Evolutionary conservation across 192 early-diverging fungal genomes (phyloP).

Genomic region (Coemansia aciculifera): DNA sequence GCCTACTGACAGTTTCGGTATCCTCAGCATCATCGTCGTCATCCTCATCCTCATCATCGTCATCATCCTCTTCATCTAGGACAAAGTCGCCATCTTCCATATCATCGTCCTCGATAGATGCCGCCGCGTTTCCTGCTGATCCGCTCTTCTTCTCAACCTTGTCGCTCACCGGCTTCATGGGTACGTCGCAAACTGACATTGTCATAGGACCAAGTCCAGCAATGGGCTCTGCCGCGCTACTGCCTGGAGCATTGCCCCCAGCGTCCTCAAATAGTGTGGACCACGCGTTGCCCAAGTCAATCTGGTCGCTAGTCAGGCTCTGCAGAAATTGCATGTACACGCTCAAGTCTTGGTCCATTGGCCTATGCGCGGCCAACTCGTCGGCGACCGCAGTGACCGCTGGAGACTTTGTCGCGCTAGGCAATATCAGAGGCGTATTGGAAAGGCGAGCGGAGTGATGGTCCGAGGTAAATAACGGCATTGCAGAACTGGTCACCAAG

Average conservation of each 20-base stretch:
- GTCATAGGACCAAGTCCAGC: background rate
- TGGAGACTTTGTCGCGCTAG: slow-evolving; percentile 2
- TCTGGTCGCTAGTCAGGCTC: slow-evolving; percentile 33
- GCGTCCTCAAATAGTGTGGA: slow-evolving; percentile 31
- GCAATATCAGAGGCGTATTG: background rate
- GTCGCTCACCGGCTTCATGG: background rate
- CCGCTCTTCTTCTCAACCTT: background rate
- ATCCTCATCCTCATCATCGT: slow-evolving; percentile 44
- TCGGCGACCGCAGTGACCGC: slow-evolving; percentile 5
- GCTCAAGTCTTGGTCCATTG: slow-evolving; percentile 40
- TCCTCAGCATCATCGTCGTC: slow-evolving; percentile 33
- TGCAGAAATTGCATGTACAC: slow-evolving; percentile 46
- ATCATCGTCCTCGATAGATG: slow-evolving; percentile 41
- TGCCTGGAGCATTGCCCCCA: background rate
- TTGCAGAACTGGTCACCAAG: slow-evolving; percentile 6
- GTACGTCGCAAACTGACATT: background rate
- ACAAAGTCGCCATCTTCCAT: slow-evolving; percentile 52
- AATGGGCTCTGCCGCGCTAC: background rate
- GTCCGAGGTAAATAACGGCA: background rate
- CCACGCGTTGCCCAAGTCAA: slow-evolving; percentile 32
- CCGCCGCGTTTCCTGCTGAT: background rate
- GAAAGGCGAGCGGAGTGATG: background rate
- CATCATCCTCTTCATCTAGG: slow-evolving; percentile 34
- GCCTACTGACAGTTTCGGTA: background rate
- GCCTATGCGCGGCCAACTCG: slow-evolving; percentile 12